Evolutionary conservation across 2,329 filamentous ascomycete species (phyloP), one percentile per base, ranked within the genome.

Genomic region (Diaporthe longicolla): DNA sequence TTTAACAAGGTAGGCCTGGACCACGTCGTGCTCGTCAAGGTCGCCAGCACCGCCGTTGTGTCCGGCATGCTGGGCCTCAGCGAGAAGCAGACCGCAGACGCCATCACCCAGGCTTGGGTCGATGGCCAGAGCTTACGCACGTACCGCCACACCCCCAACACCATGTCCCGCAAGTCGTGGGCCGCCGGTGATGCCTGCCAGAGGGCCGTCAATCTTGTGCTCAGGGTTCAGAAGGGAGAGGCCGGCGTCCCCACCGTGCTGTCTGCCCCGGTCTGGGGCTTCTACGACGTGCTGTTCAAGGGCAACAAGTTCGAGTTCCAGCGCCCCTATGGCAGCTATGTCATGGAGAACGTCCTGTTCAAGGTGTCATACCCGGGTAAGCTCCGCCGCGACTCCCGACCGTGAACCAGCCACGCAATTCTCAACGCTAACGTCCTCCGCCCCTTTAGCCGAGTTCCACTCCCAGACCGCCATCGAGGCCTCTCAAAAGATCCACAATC

Each of bases 281-380:
- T 98, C 90, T 99, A 99, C 87, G 97, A 99, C 82, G 95, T 98
- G 77, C 90, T 97, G 77, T 99, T 98, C 90, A 94, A 95, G 88
- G 95, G 95, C 86, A 95, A 97, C 81, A 94, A 94, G 85, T 99
- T 99, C 83, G 88, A 95, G 84, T 99, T 98, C 90, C 96, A 98
- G 89, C 92, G 97, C 76, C 92, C 93, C 74, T 99, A 99, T 82
- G 96, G 95, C 82, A 97, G 94, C 89, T 99, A 99, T 85, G 97
- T 99, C 78, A 99, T 99, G 97, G 97, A 99, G 91, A 99, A 98
- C 82, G 95, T 99, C 75, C 92, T 99, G 77, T 99, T 99, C 93
- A 99, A 99, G 91, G 97, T 99, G 75, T 99, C 97, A 59, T 98
- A 98, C 84, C 96, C 96, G 82, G 94, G 94, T 95, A 88, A 83